These are phyloP conservation scores for Eutypella sp. DNA, from an alignment of 2,329 filamentous ascomycete genomes.

Conservation along the genomic window DNA sequence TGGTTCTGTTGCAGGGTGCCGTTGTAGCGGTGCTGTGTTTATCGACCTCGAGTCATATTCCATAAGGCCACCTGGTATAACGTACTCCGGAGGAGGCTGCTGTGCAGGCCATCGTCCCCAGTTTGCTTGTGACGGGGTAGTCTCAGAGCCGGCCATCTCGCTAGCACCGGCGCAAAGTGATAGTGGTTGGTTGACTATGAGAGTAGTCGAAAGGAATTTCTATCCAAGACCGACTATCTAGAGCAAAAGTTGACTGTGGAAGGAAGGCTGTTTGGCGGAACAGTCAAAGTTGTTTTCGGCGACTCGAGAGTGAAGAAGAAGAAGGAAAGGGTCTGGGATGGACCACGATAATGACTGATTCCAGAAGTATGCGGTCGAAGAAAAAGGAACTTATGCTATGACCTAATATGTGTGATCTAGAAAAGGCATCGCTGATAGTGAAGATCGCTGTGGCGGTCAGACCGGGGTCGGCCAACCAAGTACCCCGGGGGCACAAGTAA, in stretches of 20 bases:
- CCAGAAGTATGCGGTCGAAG: too few relatives aligned
- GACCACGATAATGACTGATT: background rate
- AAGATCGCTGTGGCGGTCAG: background rate
- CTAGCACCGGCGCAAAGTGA: too few relatives aligned
- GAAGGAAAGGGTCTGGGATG: background rate
- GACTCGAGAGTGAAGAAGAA: too few relatives aligned
- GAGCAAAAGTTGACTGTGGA: background rate
- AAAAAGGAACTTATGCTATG: background rate
- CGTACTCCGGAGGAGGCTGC: constrained; percentile 37
- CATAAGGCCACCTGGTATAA: constrained; percentile 46
- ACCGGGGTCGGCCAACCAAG: background rate
- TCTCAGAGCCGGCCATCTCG: constrained; percentile 45
- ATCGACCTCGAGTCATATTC: constrained; percentile 43
- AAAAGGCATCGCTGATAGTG: background rate
- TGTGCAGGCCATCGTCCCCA: constrained; percentile 55
- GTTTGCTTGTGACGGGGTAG: constrained; percentile 37
- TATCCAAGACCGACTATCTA: background rate
- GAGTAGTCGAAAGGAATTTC: background rate
- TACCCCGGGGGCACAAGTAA: constrained; percentile 13
- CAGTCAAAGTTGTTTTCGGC: too few relatives aligned
- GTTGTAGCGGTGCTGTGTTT: constrained; percentile 34
- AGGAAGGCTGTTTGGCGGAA: too few relatives aligned
- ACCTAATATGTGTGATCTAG: background rate
- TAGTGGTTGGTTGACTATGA: too few relatives aligned
- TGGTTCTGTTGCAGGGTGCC: constrained; percentile 39